Evolutionary conservation across 1,284 basidiomycete species (phyloP), one percentile per base, ranked within the genome.

Genomic region (Microbotryum saponariae): DNA sequence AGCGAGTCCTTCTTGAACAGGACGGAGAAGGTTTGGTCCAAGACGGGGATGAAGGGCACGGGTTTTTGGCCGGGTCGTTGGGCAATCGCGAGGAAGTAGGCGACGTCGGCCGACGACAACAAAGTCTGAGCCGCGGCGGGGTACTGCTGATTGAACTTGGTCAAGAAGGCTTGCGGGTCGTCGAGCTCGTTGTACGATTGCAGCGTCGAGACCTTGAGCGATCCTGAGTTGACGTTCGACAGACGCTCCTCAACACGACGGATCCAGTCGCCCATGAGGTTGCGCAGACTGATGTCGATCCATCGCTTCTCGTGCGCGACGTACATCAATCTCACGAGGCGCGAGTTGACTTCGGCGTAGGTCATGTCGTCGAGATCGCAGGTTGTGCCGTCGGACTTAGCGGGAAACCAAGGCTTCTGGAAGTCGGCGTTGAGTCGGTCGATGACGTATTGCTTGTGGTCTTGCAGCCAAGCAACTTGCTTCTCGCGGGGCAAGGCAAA

Each of bases 21-120:
- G 59, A 97, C 91, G 76, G 94, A 91, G 75, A 98, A 97, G 70
- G 78, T 85, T 27, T 85, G 83, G 76, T 97, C 93, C 54, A 98
- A 83, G 56, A 97, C 85, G n/a, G 94, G 93, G 71, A 98, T 97
- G 81, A 97, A 98, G 2, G 94, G 96, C 9, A 88, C 93, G 0
- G 96, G 96, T 65, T 98, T 99, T 81, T 98, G 94, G 18, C 91
- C 90, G 18, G 90, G 90, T 59, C 96, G 84, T 77, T 97, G 92
- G 50, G 89, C 82, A 73, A 98, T 94, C 46, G 88, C 87, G 53
- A 99, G 82, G 84, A 98, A 97, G 79, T 86, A 98, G 0, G 90
- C 88, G 67, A 88, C 87, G 77, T 98, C 94, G 76, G 97, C 94
- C 10, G 90, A 84, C n/a, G 91, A 88, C 57, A 99, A 82, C 50